These are phyloP conservation scores for Kandelia obovata DNA, from an alignment of 345 rosid species.

Conservation along the genomic window DNA sequence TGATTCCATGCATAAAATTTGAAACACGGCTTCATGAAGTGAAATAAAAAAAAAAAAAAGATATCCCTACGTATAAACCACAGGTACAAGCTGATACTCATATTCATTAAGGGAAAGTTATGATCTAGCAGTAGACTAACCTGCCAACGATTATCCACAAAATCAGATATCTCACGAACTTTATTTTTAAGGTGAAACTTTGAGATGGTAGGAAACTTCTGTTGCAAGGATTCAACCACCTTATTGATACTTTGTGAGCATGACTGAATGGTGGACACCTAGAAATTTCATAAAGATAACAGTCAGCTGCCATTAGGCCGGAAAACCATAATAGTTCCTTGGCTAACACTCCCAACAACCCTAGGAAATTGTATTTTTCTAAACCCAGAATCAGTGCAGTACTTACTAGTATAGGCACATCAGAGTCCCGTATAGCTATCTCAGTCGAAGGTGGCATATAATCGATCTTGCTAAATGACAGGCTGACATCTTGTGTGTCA, in stretches of 20 bases:
- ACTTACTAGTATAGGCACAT: slow-evolving; percentile 58
- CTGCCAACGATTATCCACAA: slow-evolving; percentile 84
- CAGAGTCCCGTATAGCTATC: slow-evolving; percentile 45
- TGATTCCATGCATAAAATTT: too few relatives aligned
- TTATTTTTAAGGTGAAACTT: slow-evolving; percentile 61
- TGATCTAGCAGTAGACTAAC: slow-evolving; percentile 34
- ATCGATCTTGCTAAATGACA: slow-evolving; percentile 27
- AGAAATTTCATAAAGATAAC: slow-evolving; percentile 24
- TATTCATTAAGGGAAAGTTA: neutral
- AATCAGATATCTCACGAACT: slow-evolving; percentile 86
- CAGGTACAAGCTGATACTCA: neutral
- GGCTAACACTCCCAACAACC: neutral
- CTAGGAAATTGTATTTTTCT: too few relatives aligned
- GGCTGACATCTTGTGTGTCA: slow-evolving; percentile 42
- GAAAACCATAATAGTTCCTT: neutral
- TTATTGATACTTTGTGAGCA: slow-evolving; percentile 59
- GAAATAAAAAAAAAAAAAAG: too few relatives aligned
- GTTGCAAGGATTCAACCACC: slow-evolving; percentile 68
- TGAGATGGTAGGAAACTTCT: slow-evolving; percentile 62
- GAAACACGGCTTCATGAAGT: too few relatives aligned
- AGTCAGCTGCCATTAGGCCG: slow-evolving; percentile 9
- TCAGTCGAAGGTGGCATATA: slow-evolving; percentile 34
- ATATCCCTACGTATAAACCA: neutral
- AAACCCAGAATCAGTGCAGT: neutral
- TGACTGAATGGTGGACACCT: slow-evolving; percentile 73